phyloP scores from a whole-genome alignment of 2,329 filamentous ascomycete genomes.

The Hypoxylon sp. region DNA sequence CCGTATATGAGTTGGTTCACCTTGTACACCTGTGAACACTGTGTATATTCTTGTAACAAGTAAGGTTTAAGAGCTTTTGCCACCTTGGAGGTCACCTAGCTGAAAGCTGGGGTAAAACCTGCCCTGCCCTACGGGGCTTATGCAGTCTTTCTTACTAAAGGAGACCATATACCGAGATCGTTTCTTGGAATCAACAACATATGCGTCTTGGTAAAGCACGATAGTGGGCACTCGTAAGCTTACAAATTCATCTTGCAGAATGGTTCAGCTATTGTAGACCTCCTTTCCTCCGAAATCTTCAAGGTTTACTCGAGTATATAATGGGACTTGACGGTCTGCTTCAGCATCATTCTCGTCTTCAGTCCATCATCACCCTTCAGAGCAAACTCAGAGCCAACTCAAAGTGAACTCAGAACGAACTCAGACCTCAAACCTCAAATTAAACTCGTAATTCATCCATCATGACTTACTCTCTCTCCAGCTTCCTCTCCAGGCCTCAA shows the following conservation, averaged over 20 bases:
- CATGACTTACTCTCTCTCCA: not conserved
- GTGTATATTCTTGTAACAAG: not conserved
- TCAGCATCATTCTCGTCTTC: not conserved
- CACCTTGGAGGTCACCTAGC: not conserved
- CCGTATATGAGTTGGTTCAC: not conserved
- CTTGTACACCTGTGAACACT: not conserved
- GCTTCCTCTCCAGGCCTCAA: not conserved
- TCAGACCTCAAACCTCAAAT: not conserved
- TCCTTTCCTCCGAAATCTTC: not conserved
- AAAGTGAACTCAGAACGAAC: not conserved
- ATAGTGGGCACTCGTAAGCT: not conserved
- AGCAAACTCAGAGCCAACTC: not conserved
- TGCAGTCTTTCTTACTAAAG: not conserved
- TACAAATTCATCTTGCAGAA: not conserved
- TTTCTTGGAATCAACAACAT: not conserved
- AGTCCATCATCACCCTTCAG: not conserved
- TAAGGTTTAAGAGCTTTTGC: not conserved
- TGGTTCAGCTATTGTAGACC: not conserved
- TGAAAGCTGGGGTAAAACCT: slow-evolving; percentile 1
- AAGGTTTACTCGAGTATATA: not conserved
- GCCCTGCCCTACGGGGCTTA: not conserved
- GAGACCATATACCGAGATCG: not conserved
- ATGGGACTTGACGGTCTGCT: not conserved
- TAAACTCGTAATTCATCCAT: not conserved
- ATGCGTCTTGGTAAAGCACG: not conserved